Conservation (phyloP, 1,284 basidiomycete genomes). For the Puccinia horiana region DNA sequence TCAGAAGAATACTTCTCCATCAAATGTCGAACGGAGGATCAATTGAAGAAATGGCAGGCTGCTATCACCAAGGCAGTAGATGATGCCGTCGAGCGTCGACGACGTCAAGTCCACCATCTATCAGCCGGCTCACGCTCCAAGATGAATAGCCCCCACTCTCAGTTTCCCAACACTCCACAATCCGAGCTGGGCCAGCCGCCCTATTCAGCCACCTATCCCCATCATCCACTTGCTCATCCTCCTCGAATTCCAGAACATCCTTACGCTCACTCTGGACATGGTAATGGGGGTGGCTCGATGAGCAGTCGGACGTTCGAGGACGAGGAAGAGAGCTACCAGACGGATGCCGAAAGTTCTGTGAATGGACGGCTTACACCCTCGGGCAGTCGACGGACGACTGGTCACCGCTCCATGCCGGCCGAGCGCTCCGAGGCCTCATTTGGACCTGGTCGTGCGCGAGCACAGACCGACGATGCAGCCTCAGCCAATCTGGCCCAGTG, state of each 20-base stretch:
- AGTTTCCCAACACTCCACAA: slow-evolving; percentile 47
- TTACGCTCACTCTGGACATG: slow-evolving; percentile 35
- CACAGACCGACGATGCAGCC: slow-evolving; percentile 40
- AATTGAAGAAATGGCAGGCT: slow-evolving; percentile 86
- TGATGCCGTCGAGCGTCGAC: slow-evolving; percentile 55
- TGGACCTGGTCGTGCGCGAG: slow-evolving; percentile 23
- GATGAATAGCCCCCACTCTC: slow-evolving; percentile 40
- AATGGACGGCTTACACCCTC: slow-evolving; percentile 33
- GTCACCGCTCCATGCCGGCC: slow-evolving; percentile 48
- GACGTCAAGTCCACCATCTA: slow-evolving; percentile 43
- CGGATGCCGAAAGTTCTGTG: slow-evolving; percentile 29
- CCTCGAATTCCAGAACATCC: slow-evolving; percentile 37
- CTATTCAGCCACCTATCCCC: slow-evolving; percentile 29
- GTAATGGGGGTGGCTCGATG: slow-evolving; percentile 20
- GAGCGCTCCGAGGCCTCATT: slow-evolving; percentile 27
- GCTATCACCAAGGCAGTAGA: slow-evolving; percentile 84
- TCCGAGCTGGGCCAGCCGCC: slow-evolving; percentile 45
- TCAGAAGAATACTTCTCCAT: slow-evolving; percentile 82
- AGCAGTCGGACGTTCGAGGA: slow-evolving; percentile 46
- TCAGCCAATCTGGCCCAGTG: slow-evolving; percentile 27
- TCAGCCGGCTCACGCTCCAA: slow-evolving; percentile 46
- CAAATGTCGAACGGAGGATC: slow-evolving; percentile 87
- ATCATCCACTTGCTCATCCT: slow-evolving; percentile 13
- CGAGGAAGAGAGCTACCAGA: slow-evolving; percentile 45
- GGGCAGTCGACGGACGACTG: slow-evolving; percentile 15